Evolutionary conservation across 1,284 basidiomycete genomes (phyloP).

Genomic region (Puccinia hordei): DNA sequence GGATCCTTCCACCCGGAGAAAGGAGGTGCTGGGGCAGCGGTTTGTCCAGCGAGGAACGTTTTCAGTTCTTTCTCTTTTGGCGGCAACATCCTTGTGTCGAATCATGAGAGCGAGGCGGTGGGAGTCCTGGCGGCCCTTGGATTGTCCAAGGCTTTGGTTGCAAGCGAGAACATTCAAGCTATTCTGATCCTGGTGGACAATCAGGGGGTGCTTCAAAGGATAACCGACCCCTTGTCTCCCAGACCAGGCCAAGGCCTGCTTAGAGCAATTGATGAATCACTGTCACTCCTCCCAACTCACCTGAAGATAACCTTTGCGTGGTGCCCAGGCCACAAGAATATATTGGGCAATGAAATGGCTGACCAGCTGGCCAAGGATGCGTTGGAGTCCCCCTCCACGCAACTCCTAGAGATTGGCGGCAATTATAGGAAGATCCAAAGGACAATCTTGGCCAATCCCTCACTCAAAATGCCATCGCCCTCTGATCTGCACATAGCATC

Average conservation of each 20-base stretch:
- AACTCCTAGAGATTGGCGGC: not conserved
- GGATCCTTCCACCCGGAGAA: conserved; percentile 9
- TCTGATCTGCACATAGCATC: too few relatives aligned
- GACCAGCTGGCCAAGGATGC: not conserved
- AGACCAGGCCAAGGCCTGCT: not conserved
- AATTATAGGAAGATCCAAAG: not conserved
- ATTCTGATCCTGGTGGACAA: not conserved
- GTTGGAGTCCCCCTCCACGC: conserved; percentile 7
- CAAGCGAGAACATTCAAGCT: not conserved
- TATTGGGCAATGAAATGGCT: not conserved
- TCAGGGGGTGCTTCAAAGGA: too few relatives aligned
- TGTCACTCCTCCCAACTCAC: not conserved
- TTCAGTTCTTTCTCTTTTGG: not conserved
- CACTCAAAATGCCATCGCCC: too few relatives aligned
- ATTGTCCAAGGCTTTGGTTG: not conserved
- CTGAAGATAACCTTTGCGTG: not conserved
- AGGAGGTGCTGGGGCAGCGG: not conserved
- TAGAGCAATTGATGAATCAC: not conserved
- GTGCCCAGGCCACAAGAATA: too few relatives aligned
- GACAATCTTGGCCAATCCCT: not conserved
- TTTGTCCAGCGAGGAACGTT: not conserved
- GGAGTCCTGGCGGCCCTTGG: too few relatives aligned
- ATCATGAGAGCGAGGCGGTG: conserved; percentile 23
- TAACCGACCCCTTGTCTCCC: not conserved
- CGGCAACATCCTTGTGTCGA: not conserved